Evolutionary conservation across 1,284 basidiomycete genomes (phyloP), one percentile per base, ranked within the genome.

Genomic region (Papiliotrema laurentii): DNA sequence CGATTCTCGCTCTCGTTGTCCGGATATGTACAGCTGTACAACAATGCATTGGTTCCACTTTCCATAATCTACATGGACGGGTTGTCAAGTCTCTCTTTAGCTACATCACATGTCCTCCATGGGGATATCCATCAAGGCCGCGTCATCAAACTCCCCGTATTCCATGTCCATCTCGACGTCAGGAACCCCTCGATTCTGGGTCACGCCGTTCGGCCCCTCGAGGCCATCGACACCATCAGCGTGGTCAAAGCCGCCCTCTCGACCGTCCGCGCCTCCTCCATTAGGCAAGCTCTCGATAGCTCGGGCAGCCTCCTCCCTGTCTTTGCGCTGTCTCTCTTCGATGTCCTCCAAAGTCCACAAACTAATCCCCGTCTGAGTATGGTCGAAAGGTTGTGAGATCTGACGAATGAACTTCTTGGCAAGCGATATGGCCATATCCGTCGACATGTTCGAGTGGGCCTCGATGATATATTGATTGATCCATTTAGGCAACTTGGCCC

Each of bases 381-480:
- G 89, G 58, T 92, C 90, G 45, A 87, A 89, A 60, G 92, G 93
- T 74, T 99, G 96, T 9, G 93, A 97, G 70, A 99, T 99, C 33
- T 88, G 87, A 5, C 96, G 83, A 82, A 99, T 93, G 75, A 99
- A 99, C 41, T 92, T 78, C 75, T 97, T 97, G 50, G 91, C 92
- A 52, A 97, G 79, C 4, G 91, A 91, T 52, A 98, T 78, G 7
- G 94, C 94, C 89, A 98, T 97, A 72, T 99, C 96, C 7, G 93
- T 98, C 7, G 96, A 98, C 47, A 99, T 78, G 73, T 98, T 99
- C 10, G 92, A 87, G 33, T 91, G 90, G 0, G 92, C 89, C 68
- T 98, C 96, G 14, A 90, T 94, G 68, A 99, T 98, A 69, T 97
- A 97, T 71, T 96, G 92, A 70, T 97, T 97, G 64, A 99, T 98